Evolutionary conservation across 2,329 filamentous ascomycete species (phyloP).

Genomic region (Alternaria ethzedia): DNA sequence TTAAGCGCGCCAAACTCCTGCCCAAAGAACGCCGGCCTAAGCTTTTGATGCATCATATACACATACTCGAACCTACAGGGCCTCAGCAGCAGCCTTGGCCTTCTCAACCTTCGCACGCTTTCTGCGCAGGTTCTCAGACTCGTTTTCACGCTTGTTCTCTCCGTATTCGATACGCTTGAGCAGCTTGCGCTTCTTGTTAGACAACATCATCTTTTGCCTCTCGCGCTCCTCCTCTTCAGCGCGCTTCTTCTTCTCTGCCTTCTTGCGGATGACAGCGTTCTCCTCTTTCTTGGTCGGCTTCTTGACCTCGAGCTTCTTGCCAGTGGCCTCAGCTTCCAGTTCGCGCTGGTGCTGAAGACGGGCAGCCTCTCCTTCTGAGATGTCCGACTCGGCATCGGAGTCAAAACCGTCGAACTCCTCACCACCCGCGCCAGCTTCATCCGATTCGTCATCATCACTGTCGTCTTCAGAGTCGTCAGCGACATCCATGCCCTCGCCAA

Average conservation of each 20-base stretch:
- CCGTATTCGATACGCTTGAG: constrained; percentile 97
- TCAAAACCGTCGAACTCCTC: constrained; percentile 58
- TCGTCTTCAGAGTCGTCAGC: constrained; percentile 55
- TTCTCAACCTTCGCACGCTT: constrained; percentile 93
- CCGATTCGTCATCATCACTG: constrained; percentile 54
- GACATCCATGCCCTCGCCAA: constrained; percentile 58
- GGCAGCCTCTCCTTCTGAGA: constrained; percentile 63
- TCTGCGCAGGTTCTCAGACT: constrained; percentile 82
- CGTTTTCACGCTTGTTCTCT: constrained; percentile 90
- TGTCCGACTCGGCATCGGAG: constrained; percentile 54
- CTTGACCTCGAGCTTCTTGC: constrained; percentile 57
- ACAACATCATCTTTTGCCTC: constrained; percentile 96
- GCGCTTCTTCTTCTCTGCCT: constrained; percentile 64
- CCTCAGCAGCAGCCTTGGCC: constrained; percentile 41
- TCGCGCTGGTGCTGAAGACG: constrained; percentile 82
- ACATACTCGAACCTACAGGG: constrained; percentile 15
- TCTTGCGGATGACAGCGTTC: constrained; percentile 73
- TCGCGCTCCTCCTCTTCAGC: constrained; percentile 86
- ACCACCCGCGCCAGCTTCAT: constrained; percentile 22
- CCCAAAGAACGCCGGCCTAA: constrained; percentile 20
- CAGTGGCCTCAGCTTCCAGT: constrained; percentile 88
- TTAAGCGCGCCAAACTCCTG: constrained; percentile 17
- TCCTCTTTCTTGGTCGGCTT: constrained; percentile 59
- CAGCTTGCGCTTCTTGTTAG: constrained; percentile 95
- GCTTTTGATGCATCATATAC: constrained; percentile 18